Conservation (phyloP, 352 stramenopile genomes). For the Elongisporangium anandrum region DNA sequence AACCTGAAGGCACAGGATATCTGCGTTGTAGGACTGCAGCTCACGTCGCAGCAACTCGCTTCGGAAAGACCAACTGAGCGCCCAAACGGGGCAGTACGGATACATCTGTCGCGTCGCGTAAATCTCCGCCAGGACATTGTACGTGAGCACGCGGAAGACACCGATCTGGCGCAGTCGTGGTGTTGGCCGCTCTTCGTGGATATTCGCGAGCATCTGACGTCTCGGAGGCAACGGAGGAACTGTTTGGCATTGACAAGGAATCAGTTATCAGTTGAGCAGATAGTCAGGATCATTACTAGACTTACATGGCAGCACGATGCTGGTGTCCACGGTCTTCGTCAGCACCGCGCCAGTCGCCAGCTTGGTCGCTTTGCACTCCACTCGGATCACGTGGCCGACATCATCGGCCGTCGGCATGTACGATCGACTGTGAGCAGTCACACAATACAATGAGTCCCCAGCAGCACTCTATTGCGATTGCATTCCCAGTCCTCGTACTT, state of each 20-base stretch:
- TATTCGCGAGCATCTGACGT: conserved; percentile 79
- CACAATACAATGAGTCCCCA: not conserved
- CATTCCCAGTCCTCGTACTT: conserved; percentile 33
- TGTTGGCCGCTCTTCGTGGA: conserved; percentile 70
- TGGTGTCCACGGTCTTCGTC: conserved; percentile 77
- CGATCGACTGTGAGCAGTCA: conserved; percentile 37
- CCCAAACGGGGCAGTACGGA: conserved; percentile 96
- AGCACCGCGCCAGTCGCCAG: conserved; percentile 41
- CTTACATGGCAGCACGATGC: conserved; percentile 85
- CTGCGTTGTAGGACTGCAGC: conserved; percentile 88
- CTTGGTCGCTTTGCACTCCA: conserved; percentile 71
- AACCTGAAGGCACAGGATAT: conserved; percentile 95
- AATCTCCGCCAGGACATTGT: conserved; percentile 91
- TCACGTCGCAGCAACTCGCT: conserved; percentile 89
- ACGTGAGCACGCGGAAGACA: conserved; percentile 84
- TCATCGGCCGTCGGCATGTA: conserved; percentile 66
- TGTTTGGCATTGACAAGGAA: conserved; percentile 13
- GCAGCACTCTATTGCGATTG: not conserved
- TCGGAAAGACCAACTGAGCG: conserved; percentile 96
- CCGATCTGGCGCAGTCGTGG: conserved; percentile 75
- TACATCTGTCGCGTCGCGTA: conserved; percentile 93
- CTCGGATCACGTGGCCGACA: conserved; percentile 74
- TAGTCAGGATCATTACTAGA: conserved; percentile 12
- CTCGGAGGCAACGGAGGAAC: conserved; percentile 70
- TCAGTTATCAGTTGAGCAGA: conserved; percentile 12